Conservation (phyloP, 2,329 filamentous ascomycete genomes). For the Colletotrichum magnum region DNA sequence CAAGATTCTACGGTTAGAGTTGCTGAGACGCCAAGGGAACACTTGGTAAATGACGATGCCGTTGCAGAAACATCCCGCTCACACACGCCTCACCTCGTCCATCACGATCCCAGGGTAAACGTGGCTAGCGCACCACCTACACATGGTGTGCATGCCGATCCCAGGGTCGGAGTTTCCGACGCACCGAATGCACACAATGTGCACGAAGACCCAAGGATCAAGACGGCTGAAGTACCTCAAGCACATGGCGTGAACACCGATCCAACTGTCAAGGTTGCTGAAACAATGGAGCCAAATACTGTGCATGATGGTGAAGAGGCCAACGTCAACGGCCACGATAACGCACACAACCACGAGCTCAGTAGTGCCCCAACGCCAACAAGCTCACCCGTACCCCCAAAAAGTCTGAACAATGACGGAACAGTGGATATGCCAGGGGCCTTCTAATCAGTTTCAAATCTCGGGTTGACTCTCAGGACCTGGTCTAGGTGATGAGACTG, state of each 20-base stretch:
- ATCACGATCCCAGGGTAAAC: slow-evolving; percentile 5
- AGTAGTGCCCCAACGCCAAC: slow-evolving; percentile 2
- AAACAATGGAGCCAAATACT: neutral
- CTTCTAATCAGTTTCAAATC: neutral
- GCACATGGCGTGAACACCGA: slow-evolving; percentile 31
- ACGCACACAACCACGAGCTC: slow-evolving; percentile 18
- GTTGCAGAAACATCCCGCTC: slow-evolving; percentile 6
- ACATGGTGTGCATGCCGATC: slow-evolving; percentile 24
- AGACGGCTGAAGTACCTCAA: slow-evolving; percentile 1
- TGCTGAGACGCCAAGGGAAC: slow-evolving; percentile 21
- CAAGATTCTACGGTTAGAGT: slow-evolving; percentile 25
- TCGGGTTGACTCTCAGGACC: neutral
- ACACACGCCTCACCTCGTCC: slow-evolving; percentile 19
- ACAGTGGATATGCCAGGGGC: neutral
- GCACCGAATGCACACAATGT: slow-evolving; percentile 14
- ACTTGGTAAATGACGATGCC: slow-evolving; percentile 29
- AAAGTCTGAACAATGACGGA: slow-evolving; percentile 24
- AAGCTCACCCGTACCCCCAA: neutral
- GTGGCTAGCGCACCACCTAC: neutral
- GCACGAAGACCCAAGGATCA: slow-evolving; percentile 9
- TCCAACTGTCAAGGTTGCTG: neutral
- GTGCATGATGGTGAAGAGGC: neutral
- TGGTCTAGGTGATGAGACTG: no score
- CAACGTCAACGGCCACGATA: neutral
- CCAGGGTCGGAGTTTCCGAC: slow-evolving; percentile 6